phyloP scores from a whole-genome alignment of 768 basidiomycete species.

The Trametes maxima region DNA sequence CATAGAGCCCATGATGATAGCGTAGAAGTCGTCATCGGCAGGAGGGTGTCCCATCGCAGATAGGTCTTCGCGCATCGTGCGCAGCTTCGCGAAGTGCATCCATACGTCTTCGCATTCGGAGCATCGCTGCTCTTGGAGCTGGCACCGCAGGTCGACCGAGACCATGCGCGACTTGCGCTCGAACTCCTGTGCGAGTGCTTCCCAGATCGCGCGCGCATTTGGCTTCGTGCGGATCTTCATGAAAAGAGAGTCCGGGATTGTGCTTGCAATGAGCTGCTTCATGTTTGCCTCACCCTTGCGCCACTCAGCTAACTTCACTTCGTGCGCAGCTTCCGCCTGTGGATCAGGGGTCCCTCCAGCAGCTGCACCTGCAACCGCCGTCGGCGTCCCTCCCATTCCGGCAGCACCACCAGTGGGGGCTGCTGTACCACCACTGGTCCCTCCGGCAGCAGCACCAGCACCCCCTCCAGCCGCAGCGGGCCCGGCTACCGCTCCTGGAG shows the following conservation, averaged over 20 bases:
- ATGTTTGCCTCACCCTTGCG: conserved; percentile 31
- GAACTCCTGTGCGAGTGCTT: too few species aligned
- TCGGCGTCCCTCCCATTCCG: neutral
- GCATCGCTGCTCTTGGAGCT: conserved; percentile 33
- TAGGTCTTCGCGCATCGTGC: conserved; percentile 36
- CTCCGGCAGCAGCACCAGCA: too few species aligned
- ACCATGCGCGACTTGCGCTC: conserved; percentile 34
- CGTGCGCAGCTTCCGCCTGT: conserved; percentile 18
- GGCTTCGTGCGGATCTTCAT: conserved; percentile 30
- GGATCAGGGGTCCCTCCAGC: conserved; percentile 4
- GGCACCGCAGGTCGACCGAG: conserved; percentile 32
- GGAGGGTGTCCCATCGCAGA: conserved; percentile 36
- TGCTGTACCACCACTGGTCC: too few species aligned
- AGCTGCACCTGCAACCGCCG: neutral
- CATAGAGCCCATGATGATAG: conserved; percentile 40
- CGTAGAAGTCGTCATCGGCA: conserved; percentile 35
- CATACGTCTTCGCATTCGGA: conserved; percentile 36
- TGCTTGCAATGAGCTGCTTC: conserved; percentile 36
- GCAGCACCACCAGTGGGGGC: too few species aligned
- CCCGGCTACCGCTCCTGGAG: too few species aligned
- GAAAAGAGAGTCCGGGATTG: conserved; percentile 39
- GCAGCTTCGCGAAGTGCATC: conserved; percentile 36
- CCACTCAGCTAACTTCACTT: conserved; percentile 31
- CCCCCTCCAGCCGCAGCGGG: too few species aligned
- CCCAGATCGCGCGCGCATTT: conserved; percentile 33